Conservation (phyloP, 2,329 filamentous ascomycete genomes). For the Teratosphaeria viscida region DNA sequence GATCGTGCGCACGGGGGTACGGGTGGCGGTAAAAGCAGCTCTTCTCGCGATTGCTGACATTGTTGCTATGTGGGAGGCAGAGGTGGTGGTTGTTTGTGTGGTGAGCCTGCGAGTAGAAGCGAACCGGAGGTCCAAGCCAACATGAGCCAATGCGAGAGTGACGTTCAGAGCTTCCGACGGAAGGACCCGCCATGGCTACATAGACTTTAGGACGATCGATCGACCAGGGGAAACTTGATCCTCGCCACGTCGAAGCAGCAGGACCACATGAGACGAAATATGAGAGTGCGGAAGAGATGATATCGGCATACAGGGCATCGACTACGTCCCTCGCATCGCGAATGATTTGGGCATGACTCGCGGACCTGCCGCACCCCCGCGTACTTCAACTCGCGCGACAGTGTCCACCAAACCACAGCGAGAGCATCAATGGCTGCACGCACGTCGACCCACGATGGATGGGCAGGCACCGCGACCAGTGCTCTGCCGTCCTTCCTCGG, state of each 20-base stretch:
- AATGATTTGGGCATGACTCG: background rate
- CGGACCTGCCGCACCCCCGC: background rate
- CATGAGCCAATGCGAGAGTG: background rate
- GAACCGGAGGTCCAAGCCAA: background rate
- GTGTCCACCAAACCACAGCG: background rate
- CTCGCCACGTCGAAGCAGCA: background rate
- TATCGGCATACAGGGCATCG: background rate
- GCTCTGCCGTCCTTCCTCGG: slow-evolving; percentile 19
- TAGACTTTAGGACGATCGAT: background rate
- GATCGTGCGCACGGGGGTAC: slow-evolving; percentile 24
- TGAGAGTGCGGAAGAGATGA: background rate
- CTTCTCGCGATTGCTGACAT: slow-evolving; percentile 39
- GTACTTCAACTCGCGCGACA: background rate
- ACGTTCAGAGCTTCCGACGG: background rate
- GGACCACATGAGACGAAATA: background rate
- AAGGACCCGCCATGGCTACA: background rate
- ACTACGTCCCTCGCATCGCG: background rate
- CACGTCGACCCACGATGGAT: background rate
- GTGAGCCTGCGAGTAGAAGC: background rate
- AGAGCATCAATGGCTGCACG: background rate
- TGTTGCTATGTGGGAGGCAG: slow-evolving; percentile 8
- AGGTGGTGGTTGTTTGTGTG: background rate
- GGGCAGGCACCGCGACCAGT: background rate
- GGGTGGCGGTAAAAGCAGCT: slow-evolving; percentile 36
- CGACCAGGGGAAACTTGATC: background rate